A percentile compares a stretch with the other conserved stretches of the same genome.
Conservation (phyloP, 805 yeast genomes). For the Ogataea pignaliae region DNA sequence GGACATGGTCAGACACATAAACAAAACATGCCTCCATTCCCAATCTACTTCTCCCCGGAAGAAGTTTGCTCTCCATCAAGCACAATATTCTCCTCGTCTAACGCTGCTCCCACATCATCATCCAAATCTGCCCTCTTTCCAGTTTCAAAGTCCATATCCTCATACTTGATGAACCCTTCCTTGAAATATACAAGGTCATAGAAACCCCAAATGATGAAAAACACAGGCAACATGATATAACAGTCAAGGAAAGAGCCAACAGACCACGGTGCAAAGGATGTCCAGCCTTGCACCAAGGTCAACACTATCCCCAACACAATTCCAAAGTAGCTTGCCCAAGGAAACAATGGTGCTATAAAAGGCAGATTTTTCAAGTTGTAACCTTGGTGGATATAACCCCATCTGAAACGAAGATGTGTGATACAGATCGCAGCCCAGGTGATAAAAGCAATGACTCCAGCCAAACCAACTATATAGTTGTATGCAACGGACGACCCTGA, state of each 20-base stretch:
- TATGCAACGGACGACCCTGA: constrained; percentile 62
- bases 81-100: too few relatives aligned
- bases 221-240: constrained; percentile 59
- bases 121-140: constrained; percentile 40
- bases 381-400: constrained; percentile 40
- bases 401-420: constrained; percentile 55
- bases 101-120: constrained; percentile 8
- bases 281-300: constrained; percentile 64
- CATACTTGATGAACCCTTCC: constrained; percentile 30
- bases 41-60: too few relatives aligned
- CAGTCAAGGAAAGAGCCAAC: constrained; percentile 56
- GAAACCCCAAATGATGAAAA: constrained; percentile 35
- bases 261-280: constrained; percentile 53
- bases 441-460: constrained; percentile 64
- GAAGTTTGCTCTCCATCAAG: too few relatives aligned
- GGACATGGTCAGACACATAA: too few relatives aligned
- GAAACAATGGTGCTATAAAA: constrained; percentile 46
- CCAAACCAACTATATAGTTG: constrained; percentile 53
- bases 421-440: constrained; percentile 63
- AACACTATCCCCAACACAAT: constrained; percentile 46
- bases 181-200: constrained; percentile 17
- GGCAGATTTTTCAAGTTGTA: constrained; percentile 46
- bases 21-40: too few relatives aligned
- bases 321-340: constrained; percentile 46
- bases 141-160: constrained; percentile 45